These are phyloP conservation scores for Penicillium sp. DNA, from an alignment of 2,329 filamentous ascomycete genomes.

Conservation along the genomic window DNA sequence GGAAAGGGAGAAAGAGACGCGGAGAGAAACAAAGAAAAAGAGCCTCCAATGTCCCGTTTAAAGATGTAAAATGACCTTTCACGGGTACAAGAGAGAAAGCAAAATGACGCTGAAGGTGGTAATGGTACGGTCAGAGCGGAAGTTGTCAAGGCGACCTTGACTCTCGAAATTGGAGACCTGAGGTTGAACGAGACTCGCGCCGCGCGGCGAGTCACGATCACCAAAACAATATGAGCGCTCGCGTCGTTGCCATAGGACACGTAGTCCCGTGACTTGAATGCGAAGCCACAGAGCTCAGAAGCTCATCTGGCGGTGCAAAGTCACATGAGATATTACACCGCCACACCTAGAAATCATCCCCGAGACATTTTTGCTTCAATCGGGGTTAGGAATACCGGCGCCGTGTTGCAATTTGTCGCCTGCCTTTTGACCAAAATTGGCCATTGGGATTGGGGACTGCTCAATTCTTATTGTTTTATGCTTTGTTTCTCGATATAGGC, in stretches of 20 bases:
- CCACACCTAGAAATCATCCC: constrained; percentile 24
- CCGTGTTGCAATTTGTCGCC: constrained; percentile 16
- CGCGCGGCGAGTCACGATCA: constrained; percentile 23
- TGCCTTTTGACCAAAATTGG: constrained; percentile 11
- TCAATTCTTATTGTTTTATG: background rate
- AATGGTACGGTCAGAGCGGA: constrained; percentile 28
- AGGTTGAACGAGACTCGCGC: constrained; percentile 11
- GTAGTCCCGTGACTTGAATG: constrained; percentile 24
- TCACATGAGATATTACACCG: constrained; percentile 24
- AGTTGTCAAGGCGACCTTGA: constrained; percentile 20
- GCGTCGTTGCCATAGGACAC: constrained; percentile 38
- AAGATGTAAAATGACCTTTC: constrained; percentile 3
- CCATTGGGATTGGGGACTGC: constrained; percentile 16
- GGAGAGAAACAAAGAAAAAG: constrained; percentile 25
- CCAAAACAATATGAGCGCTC: constrained; percentile 21
- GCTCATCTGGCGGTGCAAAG: constrained; percentile 24
- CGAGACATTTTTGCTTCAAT: constrained; percentile 31
- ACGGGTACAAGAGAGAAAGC: background rate
- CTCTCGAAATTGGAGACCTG: background rate
- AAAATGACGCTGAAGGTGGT: constrained; percentile 19
- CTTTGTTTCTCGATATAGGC: constrained; percentile 5
- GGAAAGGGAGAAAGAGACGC: constrained; percentile 17
- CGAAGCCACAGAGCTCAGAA: constrained; percentile 7
- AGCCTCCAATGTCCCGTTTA: constrained; percentile 10
- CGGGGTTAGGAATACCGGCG: constrained; percentile 5